phyloP scores from a whole-genome alignment of 208 protist genomes.

The Leishmania tropica region DNA sequence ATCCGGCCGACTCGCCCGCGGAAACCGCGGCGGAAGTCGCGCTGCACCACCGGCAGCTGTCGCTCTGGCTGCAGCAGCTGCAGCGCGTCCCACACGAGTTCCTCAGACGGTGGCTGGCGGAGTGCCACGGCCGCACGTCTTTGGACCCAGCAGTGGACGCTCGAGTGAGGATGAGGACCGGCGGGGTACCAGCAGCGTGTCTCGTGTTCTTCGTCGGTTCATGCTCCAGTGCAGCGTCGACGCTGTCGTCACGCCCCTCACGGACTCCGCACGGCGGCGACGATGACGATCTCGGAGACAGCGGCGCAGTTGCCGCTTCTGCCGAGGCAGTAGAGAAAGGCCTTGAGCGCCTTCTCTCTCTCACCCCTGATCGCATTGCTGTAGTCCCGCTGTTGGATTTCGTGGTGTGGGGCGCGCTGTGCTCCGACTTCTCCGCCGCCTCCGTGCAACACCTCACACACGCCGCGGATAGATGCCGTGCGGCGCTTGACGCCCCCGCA shows the following conservation, averaged over 20 bases:
- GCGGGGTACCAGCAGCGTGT: constrained; percentile 3
- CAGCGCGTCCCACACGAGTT: not conserved
- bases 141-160: not conserved
- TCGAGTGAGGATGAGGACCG: not conserved
- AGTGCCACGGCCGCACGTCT: not conserved
- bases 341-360: constrained; percentile 2
- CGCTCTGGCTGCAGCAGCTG: constrained; percentile 5
- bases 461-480: constrained; percentile 2
- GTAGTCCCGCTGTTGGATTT: constrained; percentile 31
- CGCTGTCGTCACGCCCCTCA: not conserved
- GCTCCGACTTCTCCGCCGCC: constrained; percentile 22
- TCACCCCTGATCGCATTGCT: constrained; percentile 9
- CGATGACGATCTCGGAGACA: not conserved
- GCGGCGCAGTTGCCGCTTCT: not conserved
- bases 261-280: not conserved
- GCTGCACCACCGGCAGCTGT: constrained; percentile 21
- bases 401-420: constrained; percentile 22
- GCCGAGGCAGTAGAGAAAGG: not conserved
- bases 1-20: not conserved
- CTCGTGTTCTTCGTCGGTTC: constrained; percentile 5
- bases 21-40: constrained; percentile 10
- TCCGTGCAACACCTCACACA: not conserved
- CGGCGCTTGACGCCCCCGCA: not conserved
- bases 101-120: constrained; percentile 20
- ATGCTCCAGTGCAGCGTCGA: not conserved